Percentiles rank a stretch among this genome's conserved stretches.
These are phyloP conservation scores for Fusarium miscanthi DNA, from an alignment of 2,329 filamentous ascomycete genomes.

Conservation along the genomic window DNA sequence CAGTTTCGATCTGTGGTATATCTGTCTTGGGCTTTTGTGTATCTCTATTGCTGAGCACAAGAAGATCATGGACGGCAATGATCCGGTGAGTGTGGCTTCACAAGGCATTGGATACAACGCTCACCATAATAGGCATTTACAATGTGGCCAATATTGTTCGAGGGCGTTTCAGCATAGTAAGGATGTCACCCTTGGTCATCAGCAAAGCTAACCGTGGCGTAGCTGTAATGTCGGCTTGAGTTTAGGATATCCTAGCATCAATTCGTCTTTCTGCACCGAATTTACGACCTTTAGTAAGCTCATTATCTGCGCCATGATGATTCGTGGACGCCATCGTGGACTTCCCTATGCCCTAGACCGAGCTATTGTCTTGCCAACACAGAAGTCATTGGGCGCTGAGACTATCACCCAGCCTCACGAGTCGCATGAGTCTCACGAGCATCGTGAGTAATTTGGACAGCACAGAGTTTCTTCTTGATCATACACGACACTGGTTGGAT, in stretches of 20 bases:
- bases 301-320: constrained; percentile 53
- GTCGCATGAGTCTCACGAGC: constrained; percentile 21
- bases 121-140: constrained; percentile 41
- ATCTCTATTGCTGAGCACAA: constrained; percentile 49
- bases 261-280: constrained; percentile 46
- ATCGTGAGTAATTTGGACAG: constrained; percentile 16
- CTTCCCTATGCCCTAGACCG: constrained; percentile 51
- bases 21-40: constrained; percentile 53
- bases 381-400: constrained; percentile 34
- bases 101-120: neutral
- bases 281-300: constrained; percentile 51
- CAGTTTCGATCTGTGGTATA: constrained; percentile 56
- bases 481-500: neutral
- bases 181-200: neutral
- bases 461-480: neutral
- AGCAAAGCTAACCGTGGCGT: constrained; percentile 1
- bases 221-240: constrained; percentile 53
- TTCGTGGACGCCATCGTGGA: constrained; percentile 51
- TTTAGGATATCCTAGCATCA: constrained; percentile 48
- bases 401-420: neutral
- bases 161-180: constrained; percentile 51
- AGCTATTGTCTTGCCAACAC: constrained; percentile 49
- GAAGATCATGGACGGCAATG: constrained; percentile 41
- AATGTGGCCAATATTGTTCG: constrained; percentile 50
- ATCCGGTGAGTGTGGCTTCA: constrained; percentile 35